phyloP scores from a whole-genome alignment of 2,329 filamentous ascomycete species.

The Fusarium sacchari region DNA sequence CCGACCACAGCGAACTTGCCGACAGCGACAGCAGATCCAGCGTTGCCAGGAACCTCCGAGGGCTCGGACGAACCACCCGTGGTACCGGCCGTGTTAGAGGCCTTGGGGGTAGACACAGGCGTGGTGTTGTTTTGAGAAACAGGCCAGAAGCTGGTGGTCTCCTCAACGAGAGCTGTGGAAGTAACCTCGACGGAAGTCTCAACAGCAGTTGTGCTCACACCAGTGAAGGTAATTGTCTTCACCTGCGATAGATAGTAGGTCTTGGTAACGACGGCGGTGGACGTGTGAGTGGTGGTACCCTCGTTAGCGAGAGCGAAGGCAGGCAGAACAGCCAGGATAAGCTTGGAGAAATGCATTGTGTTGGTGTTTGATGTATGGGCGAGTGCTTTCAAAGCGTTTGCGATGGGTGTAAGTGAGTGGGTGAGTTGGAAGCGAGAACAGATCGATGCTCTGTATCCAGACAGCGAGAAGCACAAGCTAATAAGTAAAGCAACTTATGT shows the following conservation, averaged over 20 bases:
- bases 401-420: conserved; percentile 33
- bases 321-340: conserved; percentile 63
- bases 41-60: conserved; percentile 53
- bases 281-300: conserved; percentile 58
- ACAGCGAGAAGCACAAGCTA: conserved; percentile 24
- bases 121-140: conserved; percentile 46
- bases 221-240: conserved; percentile 51
- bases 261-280: conserved; percentile 62
- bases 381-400: conserved; percentile 40
- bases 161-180: conserved; percentile 18
- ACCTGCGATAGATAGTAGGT: conserved; percentile 62
- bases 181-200: conserved; percentile 27
- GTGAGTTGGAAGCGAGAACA: conserved; percentile 21
- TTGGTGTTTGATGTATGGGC: conserved; percentile 32
- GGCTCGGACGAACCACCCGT: conserved; percentile 44
- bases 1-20: conserved; percentile 60
- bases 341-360: conserved; percentile 53
- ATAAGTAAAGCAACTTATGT: conserved; percentile 2
- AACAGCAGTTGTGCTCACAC: conserved; percentile 47
- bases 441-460: conserved; percentile 46
- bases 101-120: conserved; percentile 35
- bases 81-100: conserved; percentile 30
- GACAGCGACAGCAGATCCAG: conserved; percentile 56
- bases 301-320: conserved; percentile 60
- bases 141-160: conserved; percentile 31